A percentile compares a stretch with the other conserved stretches of the same genome.
Conservation (phyloP, 176 grass and related monocot genomes). For the Zoysia pacifica region DNA sequence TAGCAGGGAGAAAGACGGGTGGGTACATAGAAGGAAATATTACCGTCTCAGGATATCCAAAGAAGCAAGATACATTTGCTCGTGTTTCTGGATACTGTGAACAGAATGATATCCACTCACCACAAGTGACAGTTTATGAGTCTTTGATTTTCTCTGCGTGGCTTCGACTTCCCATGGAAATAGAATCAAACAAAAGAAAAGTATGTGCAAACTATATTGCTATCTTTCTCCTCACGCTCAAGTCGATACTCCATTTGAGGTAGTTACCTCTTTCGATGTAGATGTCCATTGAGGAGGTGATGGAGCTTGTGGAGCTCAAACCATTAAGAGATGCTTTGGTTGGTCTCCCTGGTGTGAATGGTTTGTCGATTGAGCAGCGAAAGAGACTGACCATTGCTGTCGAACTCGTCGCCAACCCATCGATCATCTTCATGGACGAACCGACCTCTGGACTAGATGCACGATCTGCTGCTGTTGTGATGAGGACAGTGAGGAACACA, state of each 20-base stretch:
- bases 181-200: conserved; percentile 38
- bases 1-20: conserved; percentile 61
- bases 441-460: conserved; percentile 89
- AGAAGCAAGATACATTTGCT: conserved; percentile 63
- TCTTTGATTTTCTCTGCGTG: conserved; percentile 59
- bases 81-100: conserved; percentile 67
- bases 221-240: background rate
- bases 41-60: conserved; percentile 62
- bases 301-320: conserved; percentile 88
- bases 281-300: conserved; percentile 82
- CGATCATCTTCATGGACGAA: conserved; percentile 94
- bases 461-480: conserved; percentile 85
- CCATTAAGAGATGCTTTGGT: conserved; percentile 62
- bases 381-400: conserved; percentile 90
- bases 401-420: conserved; percentile 85
- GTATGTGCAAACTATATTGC: background rate
- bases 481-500: conserved; percentile 86
- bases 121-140: conserved; percentile 56
- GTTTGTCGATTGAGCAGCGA: conserved; percentile 79
- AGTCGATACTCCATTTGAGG: background rate
- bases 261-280: conserved; percentile 35
- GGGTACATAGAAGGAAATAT: conserved; percentile 62
- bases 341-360: conserved; percentile 71
- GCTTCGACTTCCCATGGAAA: conserved; percentile 52
- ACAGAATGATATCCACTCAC: conserved; percentile 64